Percentiles rank a stretch among this genome's conserved stretches.
Evolutionary conservation across 2,329 filamentous ascomycete genomes (phyloP).

Genomic region (Chaetomiaceae sp.): DNA sequence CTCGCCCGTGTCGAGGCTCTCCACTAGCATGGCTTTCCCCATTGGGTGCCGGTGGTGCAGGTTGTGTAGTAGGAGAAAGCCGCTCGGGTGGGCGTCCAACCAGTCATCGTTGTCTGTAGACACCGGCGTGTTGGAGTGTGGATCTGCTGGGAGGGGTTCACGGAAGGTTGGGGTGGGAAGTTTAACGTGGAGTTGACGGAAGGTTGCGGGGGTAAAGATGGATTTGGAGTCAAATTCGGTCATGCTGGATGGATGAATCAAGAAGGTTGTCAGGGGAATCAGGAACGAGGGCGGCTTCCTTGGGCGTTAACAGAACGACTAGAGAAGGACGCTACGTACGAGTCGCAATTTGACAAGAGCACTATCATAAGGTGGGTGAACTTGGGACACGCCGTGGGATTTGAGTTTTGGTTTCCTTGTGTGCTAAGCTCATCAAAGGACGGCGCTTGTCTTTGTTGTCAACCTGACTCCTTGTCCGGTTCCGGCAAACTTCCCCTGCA

Average conservation of each 20-base stretch:
- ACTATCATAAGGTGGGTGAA: too few species aligned
- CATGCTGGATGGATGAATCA: too few species aligned
- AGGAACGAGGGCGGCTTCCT: too few species aligned
- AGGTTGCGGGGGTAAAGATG: background rate
- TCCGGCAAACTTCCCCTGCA: too few species aligned
- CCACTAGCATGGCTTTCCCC: constrained; percentile 6
- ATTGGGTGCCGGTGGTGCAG: background rate
- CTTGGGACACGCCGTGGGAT: background rate
- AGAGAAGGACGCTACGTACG: too few species aligned
- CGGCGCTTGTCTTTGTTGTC: too few species aligned
- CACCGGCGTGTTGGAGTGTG: too few species aligned
- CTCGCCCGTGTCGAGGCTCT: constrained; percentile 9
- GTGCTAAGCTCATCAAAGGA: background rate
- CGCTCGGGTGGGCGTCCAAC: constrained; percentile 1
- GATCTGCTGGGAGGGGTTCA: too few species aligned
- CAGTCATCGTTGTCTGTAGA: constrained; percentile 4
- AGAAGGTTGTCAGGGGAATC: too few species aligned
- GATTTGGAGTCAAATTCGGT: background rate
- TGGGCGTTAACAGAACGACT: too few species aligned
- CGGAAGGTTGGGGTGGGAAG: background rate
- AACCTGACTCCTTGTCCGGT: too few species aligned
- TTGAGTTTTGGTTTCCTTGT: background rate
- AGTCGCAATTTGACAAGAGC: too few species aligned
- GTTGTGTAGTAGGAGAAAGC: constrained; percentile 9
- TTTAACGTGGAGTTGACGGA: constrained; percentile 4